Percentiles rank a stretch among this genome's conserved stretches.
Evolutionary conservation across 1,139 yeast species (phyloP).

Genomic region (Sugiyamaella xylanicola): DNA sequence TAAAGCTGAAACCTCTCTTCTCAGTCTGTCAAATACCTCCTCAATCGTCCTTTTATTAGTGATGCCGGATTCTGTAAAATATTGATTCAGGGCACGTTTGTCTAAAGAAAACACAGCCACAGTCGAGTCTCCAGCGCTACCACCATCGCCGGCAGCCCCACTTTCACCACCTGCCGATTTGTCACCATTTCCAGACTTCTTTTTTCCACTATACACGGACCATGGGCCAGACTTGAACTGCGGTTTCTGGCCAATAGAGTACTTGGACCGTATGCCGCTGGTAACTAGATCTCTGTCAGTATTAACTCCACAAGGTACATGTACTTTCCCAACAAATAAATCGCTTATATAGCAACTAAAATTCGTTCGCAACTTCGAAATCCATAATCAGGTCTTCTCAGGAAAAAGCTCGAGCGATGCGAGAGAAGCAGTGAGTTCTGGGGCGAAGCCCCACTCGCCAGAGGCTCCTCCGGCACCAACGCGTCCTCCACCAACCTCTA

Average conservation of each 20-base stretch:
- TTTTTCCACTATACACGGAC: constrained; percentile 82
- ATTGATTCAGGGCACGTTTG: constrained; percentile 70
- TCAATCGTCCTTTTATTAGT: constrained; percentile 37
- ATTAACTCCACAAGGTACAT: not conserved
- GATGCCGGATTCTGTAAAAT: constrained; percentile 56
- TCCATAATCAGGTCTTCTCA: no score
- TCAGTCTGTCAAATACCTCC: constrained; percentile 52
- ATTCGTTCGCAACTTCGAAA: no score
- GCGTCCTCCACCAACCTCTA: not conserved
- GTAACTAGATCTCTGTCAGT: constrained; percentile 15
- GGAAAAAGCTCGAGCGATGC: no score
- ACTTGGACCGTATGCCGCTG: constrained; percentile 61
- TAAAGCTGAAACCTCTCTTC: constrained; percentile 65
- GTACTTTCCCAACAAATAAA: no score
- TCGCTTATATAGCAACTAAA: no score
- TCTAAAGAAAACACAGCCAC: constrained; percentile 89
- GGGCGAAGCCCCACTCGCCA: no score
- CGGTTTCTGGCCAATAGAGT: constrained; percentile 73
- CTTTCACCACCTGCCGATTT: constrained; percentile 25
- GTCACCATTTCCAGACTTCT: constrained; percentile 45
- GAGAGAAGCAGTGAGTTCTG: no score
- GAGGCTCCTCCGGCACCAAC: not conserved
- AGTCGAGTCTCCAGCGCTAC: constrained; percentile 21
- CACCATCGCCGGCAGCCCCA: constrained; percentile 27
- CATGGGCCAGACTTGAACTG: constrained; percentile 80